Conservation (phyloP, 768 basidiomycete species). For the Pleurotus tuber-regium region DNA sequence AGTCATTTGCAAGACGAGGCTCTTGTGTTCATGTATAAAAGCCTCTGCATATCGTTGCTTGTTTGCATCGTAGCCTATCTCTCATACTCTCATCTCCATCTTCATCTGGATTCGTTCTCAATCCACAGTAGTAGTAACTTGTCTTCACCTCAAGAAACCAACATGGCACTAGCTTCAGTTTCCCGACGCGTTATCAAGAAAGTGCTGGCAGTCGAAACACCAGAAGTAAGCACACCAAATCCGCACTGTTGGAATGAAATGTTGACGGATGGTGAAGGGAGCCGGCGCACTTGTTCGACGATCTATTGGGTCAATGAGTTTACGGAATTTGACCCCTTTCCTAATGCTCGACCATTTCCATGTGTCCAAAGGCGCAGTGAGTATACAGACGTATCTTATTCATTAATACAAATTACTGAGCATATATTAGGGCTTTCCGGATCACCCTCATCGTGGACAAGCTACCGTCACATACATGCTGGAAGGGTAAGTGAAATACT, state of each 20-base stretch:
- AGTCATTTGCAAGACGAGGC: constrained; percentile 6
- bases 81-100: constrained; percentile 16
- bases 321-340: constrained; percentile 88
- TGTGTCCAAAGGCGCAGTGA: constrained; percentile 63
- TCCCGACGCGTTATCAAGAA: constrained; percentile 75
- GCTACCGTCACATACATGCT: constrained; percentile 89
- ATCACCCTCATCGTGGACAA: constrained; percentile 92
- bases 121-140: constrained; percentile 5
- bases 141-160: not conserved
- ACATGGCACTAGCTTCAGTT: constrained; percentile 33
- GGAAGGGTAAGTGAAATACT: constrained; percentile 50
- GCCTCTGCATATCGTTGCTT: constrained; percentile 12
- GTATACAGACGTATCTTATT: constrained; percentile 19
- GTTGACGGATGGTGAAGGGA: constrained; percentile 46
- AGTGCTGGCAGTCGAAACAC: constrained; percentile 72
- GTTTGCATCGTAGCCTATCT: constrained; percentile 13
- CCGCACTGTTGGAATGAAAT: constrained; percentile 3
- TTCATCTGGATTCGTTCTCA: no score
- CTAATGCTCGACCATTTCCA: constrained; percentile 88
- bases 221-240: constrained; percentile 50
- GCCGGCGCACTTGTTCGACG: constrained; percentile 81
- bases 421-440: constrained; percentile 72
- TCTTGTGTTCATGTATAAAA: constrained; percentile 16
- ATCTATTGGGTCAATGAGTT: constrained; percentile 72
- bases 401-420: not conserved